Base-by-base conservation (phyloP, 306 rosid genomes). In the Prunus padus region DNA sequence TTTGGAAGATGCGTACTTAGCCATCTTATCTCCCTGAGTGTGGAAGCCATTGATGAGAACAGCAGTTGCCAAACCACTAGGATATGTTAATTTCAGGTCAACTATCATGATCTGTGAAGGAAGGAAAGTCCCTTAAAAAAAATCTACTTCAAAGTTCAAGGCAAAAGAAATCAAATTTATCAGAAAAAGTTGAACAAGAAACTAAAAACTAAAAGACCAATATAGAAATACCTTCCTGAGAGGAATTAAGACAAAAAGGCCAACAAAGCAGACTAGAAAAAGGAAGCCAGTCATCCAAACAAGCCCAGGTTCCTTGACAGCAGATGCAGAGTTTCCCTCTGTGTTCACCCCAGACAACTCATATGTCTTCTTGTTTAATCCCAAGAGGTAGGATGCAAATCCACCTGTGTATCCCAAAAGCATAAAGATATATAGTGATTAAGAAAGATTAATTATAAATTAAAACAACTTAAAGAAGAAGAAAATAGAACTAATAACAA, bases 1-100 rank as follows among this genome's bases (percentile, higher is more conserved):
- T 37, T 54, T 8, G 55, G 66, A 37, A 47, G 11, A 79, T 60
- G 51, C 33, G 65, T 85, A 95, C 98, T 88, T 90, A 47, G 97
- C 96, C 91, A 85, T 90, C 72, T 88, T 86, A 74, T 95, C 93
- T 33, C 93, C 96, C 74, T 86, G 97, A n/a, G 88, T 86, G 75
- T 95, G 98, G 72, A 92, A 92, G 51, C 98, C 97, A 84, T 95
- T 95, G 77, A 95, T 92, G 79, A 95, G 97, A 72, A 95, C 97
- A 4, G 98, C 92, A 8, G 97, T 95, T 59, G 98, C 97, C 83
- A 92, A 70, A 33, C 98, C 98, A 84, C 97, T 95, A 11, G 97
- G 97, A 84, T 89, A 95, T 45, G 97, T 86, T 54, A 90, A 82
- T 33, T 92, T 81, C 79, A 95, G 89, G 87, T 95, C 98, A 69